Conservation (phyloP, 345 rosid species). For the Hibiscus tridactylites region DNA sequence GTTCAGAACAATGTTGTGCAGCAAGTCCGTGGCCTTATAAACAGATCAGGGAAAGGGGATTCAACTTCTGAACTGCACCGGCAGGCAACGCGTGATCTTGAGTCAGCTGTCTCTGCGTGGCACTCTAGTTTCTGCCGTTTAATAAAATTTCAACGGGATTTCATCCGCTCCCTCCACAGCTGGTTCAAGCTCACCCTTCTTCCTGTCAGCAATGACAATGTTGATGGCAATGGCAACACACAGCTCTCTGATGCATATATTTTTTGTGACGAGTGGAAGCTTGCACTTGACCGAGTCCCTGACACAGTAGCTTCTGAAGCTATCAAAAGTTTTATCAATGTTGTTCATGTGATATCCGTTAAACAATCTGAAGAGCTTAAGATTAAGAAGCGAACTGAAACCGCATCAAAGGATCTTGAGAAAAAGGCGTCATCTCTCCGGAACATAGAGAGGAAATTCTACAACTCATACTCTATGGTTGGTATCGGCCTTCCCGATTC, state of each 20-base stretch:
- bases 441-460: conserved; percentile 84
- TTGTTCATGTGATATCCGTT: conserved; percentile 66
- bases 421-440: conserved; percentile 85
- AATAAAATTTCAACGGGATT: conserved; percentile 81
- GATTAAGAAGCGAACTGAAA: conserved; percentile 66
- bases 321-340: conserved; percentile 85
- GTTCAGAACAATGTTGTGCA: conserved; percentile 78
- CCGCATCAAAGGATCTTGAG: conserved; percentile 82
- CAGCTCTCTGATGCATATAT: conserved; percentile 47
- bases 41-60: conserved; percentile 60
- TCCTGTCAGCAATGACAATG: conserved; percentile 56
- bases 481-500: conserved; percentile 74
- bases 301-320: conserved; percentile 98
- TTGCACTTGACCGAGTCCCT: conserved; percentile 80
- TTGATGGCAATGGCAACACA: conserved; percentile 20
- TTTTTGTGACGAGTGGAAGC: conserved; percentile 95
- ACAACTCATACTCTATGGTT: conserved; percentile 84
- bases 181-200: conserved; percentile 89
- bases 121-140: conserved; percentile 77
- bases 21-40: conserved; percentile 90
- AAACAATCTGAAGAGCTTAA: conserved; percentile 81
- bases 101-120: conserved; percentile 79
- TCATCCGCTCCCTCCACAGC: conserved; percentile 63
- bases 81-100: conserved; percentile 92
- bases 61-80: conserved; percentile 86